phyloP scores from a whole-genome alignment of 345 rosid genomes.

The Salix caprea region DNA sequence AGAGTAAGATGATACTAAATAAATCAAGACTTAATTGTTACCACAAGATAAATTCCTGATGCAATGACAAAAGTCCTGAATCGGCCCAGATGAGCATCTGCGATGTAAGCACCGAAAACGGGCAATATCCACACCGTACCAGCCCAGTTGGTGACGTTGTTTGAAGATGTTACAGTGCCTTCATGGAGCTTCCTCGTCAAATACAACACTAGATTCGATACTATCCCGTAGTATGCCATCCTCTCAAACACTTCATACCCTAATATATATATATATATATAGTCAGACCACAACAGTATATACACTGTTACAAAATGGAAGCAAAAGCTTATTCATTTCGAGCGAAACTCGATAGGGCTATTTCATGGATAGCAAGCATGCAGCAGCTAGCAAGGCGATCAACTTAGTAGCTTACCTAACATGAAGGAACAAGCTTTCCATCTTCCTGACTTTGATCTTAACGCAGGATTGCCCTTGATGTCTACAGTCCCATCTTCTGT shows the following conservation, averaged over 20 bases:
- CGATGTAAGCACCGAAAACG: conserved; percentile 51
- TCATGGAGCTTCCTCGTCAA: conserved; percentile 44
- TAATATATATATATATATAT: neutral
- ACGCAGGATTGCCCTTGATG: conserved; percentile 44
- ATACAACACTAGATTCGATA: conserved; percentile 52
- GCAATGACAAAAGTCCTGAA: conserved; percentile 51
- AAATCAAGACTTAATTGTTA: conserved; percentile 1
- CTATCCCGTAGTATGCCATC: conserved; percentile 66
- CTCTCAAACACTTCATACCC: conserved; percentile 69
- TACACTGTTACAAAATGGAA: neutral
- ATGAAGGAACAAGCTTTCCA: conserved; percentile 65
- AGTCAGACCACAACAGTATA: too few species aligned
- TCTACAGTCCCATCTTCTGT: conserved; percentile 59
- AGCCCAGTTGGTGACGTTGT: conserved; percentile 59
- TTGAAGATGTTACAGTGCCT: conserved; percentile 58
- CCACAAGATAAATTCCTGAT: conserved; percentile 42
- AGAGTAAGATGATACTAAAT: neutral
- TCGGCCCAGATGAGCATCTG: conserved; percentile 61
- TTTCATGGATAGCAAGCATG: too few species aligned
- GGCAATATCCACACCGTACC: conserved; percentile 65
- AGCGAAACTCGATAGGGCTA: too few species aligned
- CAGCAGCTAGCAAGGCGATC: too few species aligned
- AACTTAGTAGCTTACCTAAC: conserved; percentile 27
- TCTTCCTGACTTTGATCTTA: conserved; percentile 49
- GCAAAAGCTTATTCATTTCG: neutral